Evolutionary conservation across 495 filamentous ascomycete genomes (phyloP), one percentile per base, ranked within the genome.

Genomic region (Podospora didyma): DNA sequence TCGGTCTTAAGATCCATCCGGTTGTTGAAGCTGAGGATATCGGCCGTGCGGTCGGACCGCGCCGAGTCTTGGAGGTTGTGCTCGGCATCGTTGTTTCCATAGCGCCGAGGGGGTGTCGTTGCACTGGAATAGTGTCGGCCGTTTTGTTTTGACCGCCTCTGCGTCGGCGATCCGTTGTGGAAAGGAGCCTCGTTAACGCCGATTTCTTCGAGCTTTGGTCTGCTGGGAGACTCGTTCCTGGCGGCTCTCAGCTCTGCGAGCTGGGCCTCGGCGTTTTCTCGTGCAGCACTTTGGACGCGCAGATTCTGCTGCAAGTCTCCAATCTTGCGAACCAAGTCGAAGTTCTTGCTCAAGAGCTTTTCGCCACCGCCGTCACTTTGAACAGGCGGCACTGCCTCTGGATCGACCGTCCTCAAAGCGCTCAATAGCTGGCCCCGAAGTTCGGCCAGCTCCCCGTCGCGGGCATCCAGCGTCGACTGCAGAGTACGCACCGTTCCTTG

Each of bases 1-100:
- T 98, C 93, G 11, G 89, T 84, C 35, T 90, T 92, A 53, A 96
- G 75, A 64, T 98, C 94, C 86, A 96, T 91, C 16, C 87, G 84
- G 62, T 88, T 89, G 66, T 95, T 91, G 72, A 89, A 95, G 58
- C 89, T 86, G 47, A 92, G 80, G 44, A 90, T 92, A 69, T 97
- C 94, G 39, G 92, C 87, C 0, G 93, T 96, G 26, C 85, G 80
- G 63, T 98, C 94, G 14, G 92, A 96, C 28, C 89, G 84, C 52
- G 82, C 83, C 28, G 93, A 96, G 70, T 96, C 89, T 48, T 84
- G 77, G 23, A 74, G 62, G 34, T 70, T n/a, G n/a, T n/a, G 60
- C 19, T 79, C 77, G 53, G 87, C 85, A 0, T 86, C 82, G 56
- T 82, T 83, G 52, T 86, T 84, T 37, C 86, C 82, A 58, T 88